Evolutionary conservation across 2,329 filamentous ascomycete genomes (phyloP), one percentile per base, ranked within the genome.

Genomic region (Fusarium avenaceum): DNA sequence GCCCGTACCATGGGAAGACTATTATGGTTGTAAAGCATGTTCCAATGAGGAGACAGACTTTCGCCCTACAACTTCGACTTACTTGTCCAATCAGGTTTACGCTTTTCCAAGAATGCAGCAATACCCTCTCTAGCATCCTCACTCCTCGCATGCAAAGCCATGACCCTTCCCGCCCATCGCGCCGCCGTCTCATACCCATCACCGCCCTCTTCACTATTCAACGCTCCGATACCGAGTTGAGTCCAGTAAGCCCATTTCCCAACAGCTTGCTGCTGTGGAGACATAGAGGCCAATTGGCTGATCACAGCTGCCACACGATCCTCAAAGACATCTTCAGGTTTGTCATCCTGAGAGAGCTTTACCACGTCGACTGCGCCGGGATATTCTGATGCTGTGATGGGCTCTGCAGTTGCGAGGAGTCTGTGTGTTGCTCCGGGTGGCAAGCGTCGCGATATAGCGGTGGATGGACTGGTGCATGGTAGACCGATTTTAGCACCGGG

Each of bases 231-330:
- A 0, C 61, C 61, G 11, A 74, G 33, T 17, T 74, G 72, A 0
- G 72, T 60, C 70, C 72, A 70, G 14, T 65, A 74, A 2, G 72
- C 69, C 72, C 72, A 74, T 50, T 74, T 74, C 0, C 72, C 72
- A 6, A 72, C 22, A 0, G 70, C 72, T 10, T 72, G 69, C 10
- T 70, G 67, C 15, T 71, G 70, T 1, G 70, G 44, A 1, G 72
- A 61, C 49, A 67, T 71, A 0, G n/a, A n/a, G 3, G 40, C 54
- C 5, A 74, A 8, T 4, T 38, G 53, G 14, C 54, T 45, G 1
- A 74, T 19, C 10, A 74, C 53, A 0, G 24, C 19, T 0, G 54
- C 28, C 3, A 71, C 65, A 3, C 71, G 62, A 0, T 3, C 33
- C 20, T 74, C 72, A 7, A 74, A 58, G 0, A 60, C 40, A 1